Evolutionary conservation across 2,329 filamentous ascomycete genomes (phyloP), one percentile per base, ranked within the genome.

Genomic region (Ophiostoma piceae): DNA sequence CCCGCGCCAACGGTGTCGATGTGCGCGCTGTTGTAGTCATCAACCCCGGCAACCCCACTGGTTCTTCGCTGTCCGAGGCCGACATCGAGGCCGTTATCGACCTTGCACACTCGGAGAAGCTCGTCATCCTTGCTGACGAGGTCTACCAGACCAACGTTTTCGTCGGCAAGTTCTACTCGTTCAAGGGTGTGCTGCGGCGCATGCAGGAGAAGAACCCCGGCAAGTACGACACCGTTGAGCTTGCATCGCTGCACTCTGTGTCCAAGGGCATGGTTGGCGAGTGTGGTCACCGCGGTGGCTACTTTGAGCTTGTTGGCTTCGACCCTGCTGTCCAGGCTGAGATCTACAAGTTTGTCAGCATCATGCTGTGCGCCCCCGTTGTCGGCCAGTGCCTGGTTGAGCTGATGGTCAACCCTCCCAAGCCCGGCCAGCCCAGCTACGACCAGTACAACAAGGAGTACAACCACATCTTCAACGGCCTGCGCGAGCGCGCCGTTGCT

Each of bases 111-210:
- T 85, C 94, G 79, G 88, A 97, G 84, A 88, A 90, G 75, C 85
- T 99, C 35, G 93, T 98, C 70, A 84, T 98, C 74, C 87, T 99
- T 76, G 95, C 95, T 68, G 95, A 99, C 77, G 95, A 99, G 81
- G 95, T 99, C 51, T 99, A 99, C 87, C 95, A 99, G 82, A 98
- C 95, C 77, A 99, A 99, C 80, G 91, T 99, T 75, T 99, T 99
- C 82, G 83, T 91, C 72, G 95, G 95, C 79, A 85, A 94, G 79
- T 99, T 99, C 84, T 88, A 92, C 82, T 96, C 92, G 77, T 98
- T 99, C 89, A 98, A 98, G 84, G 88, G 91, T 76, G 88, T 90
- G 57, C 87, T 99, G 67, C 88, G 94, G 73, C 85, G 90, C 75
- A 82, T 98, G 76, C 94, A 98, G 80, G 84, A 90, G 79, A 86